Base-by-base conservation (phyloP, 2,329 filamentous ascomycete species). In the Bipolaris bicolor region DNA sequence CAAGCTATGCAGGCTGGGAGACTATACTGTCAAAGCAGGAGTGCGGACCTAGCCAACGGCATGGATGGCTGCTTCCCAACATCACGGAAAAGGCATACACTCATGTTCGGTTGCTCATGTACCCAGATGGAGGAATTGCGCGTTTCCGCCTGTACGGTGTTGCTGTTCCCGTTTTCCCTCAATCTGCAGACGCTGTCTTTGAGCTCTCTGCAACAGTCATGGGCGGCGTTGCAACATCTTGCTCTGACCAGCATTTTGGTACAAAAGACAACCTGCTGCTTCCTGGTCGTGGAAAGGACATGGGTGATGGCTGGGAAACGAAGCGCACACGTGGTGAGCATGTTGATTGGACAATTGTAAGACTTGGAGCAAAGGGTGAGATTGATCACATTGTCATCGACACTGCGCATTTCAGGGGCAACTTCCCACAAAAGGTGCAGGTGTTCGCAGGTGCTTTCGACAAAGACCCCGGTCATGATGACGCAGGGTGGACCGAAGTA, bases 281-380 rank as follows among this genome's bases (percentile, higher is more conserved):
- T 3, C 90, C 90, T 0, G 90, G 90, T 2, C 83, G 90, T 24
- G 90, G 90, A 40, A 87, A 88, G 74, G 90, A 95, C 77, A 95
- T 95, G 91, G 89, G 90, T 49, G 91, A 94, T 73, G 91, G 91
- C 7, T 95, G 91, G 91, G 91, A 95, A 78, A 95, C 91, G 54
- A 86, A 88, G 64, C 84, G 91, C 52, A 91, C 89, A 34, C 81
- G 91, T 48, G 86, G 83, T 49, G 87, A 86, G 74, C 91, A 95
- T 75, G 79, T 90, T 18, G 91, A 95, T 76, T 95, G 91, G 90
- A 82, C 87, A n/a, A 86, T 94, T 64, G 85, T 95, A 62, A 84
- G 86, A 46, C 84, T 95, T 18, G 91, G 90, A 22, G 84, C 86
- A 0, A 82, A 85, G 4, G 89, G 86, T 7, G 81, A 81, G 57